These are phyloP conservation scores for Ramichloridium luteum DNA, from an alignment of 2,329 filamentous ascomycete species.

Conservation along the genomic window DNA sequence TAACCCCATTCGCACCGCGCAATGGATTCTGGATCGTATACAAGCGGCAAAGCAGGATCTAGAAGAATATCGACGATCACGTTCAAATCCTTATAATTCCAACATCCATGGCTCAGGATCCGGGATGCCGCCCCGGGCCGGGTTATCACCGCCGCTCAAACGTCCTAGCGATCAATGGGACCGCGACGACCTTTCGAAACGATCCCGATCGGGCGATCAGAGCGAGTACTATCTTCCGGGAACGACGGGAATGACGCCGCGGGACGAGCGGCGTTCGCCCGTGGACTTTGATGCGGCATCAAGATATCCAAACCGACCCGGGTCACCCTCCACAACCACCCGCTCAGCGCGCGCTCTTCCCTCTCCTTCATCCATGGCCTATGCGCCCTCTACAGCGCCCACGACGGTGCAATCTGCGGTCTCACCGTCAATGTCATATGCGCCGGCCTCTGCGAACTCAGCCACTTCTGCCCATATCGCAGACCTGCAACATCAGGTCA, in stretches of 20 bases:
- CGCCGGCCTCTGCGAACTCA: slow-evolving; percentile 8
- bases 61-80: slow-evolving; percentile 8
- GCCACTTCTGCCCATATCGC: slow-evolving; percentile 30
- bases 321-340: slow-evolving; percentile 13
- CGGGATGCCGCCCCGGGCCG: slow-evolving; percentile 7
- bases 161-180: slow-evolving; percentile 11
- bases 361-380: slow-evolving; percentile 18
- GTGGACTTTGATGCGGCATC: slow-evolving; percentile 10
- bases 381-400: slow-evolving; percentile 10
- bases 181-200: slow-evolving; percentile 13
- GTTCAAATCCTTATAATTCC: slow-evolving; percentile 1
- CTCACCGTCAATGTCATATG: neutral
- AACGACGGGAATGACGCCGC: slow-evolving; percentile 2
- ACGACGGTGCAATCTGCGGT: too few species aligned
- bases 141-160: slow-evolving; percentile 13
- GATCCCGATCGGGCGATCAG: slow-evolving; percentile 12
- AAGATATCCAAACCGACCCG: slow-evolving; percentile 3
- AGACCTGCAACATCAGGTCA: slow-evolving; percentile 43
- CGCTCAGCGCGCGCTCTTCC: slow-evolving; percentile 15
- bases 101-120: too few species aligned
- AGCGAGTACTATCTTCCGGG: slow-evolving; percentile 5
- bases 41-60: slow-evolving; percentile 12
- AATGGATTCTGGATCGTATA: slow-evolving; percentile 18
- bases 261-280: slow-evolving; percentile 11
- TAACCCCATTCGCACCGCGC: slow-evolving; percentile 11